Conservation (phyloP, 495 filamentous ascomycete species). For the Lasiosphaeris hirsuta region DNA sequence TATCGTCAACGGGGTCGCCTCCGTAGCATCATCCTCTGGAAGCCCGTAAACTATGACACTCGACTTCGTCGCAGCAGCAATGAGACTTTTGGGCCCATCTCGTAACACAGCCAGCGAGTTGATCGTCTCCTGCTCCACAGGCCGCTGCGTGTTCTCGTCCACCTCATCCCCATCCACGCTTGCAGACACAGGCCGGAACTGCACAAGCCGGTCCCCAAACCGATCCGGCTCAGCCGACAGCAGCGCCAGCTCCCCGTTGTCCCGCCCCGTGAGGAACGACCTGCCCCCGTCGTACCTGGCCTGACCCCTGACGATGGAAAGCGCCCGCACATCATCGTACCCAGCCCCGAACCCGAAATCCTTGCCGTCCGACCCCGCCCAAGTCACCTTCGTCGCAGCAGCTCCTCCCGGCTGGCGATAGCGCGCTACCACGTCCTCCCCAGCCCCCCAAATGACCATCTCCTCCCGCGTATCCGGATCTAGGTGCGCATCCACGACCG, state of each 20-base stretch:
- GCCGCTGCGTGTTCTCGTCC: background rate
- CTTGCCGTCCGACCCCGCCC: slow-evolving; percentile 29
- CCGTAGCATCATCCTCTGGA: slow-evolving; percentile 9
- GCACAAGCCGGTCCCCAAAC: slow-evolving; percentile 32
- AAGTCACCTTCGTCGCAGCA: slow-evolving; percentile 21
- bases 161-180: background rate
- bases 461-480: slow-evolving; percentile 32
- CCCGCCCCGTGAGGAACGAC: slow-evolving; percentile 38
- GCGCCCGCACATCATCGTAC: slow-evolving; percentile 39
- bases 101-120: slow-evolving; percentile 34
- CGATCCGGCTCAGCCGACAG: slow-evolving; percentile 32
- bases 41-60: slow-evolving; percentile 31
- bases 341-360: slow-evolving; percentile 29
- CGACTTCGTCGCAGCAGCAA: slow-evolving; percentile 28
- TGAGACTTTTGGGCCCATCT: slow-evolving; percentile 6
- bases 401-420: slow-evolving; percentile 24
- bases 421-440: slow-evolving; percentile 40
- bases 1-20: slow-evolving; percentile 13
- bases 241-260: slow-evolving; percentile 40
- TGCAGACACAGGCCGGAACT: slow-evolving; percentile 20
- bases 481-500: slow-evolving; percentile 39
- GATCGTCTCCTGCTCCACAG: slow-evolving; percentile 22
- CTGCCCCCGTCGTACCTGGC: slow-evolving; percentile 17
- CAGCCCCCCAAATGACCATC: slow-evolving; percentile 44
- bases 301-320: slow-evolving; percentile 30